A percentile compares a stretch with the other conserved stretches of the same genome.
Evolutionary conservation across 768 basidiomycete genomes (phyloP).

Genomic region (Tricholoma sp.): DNA sequence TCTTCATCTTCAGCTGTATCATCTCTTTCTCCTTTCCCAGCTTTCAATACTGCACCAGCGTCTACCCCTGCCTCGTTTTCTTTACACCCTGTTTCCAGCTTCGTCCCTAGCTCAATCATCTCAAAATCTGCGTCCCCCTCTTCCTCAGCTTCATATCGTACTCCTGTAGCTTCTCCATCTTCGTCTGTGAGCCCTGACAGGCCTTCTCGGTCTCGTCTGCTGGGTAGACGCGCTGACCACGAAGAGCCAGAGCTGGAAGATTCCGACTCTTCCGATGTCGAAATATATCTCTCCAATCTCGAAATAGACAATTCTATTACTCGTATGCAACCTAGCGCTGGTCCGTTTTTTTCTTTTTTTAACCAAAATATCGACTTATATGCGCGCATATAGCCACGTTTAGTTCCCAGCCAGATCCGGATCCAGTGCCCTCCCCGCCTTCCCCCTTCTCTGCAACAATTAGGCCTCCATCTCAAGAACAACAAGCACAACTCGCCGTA

Average conservation of each 20-base stretch:
- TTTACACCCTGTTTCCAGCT: not conserved
- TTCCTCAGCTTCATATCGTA: not conserved
- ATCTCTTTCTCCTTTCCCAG: not conserved
- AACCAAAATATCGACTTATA: not conserved
- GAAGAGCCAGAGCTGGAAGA: slow-evolving; percentile 12
- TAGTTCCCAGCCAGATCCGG: not conserved
- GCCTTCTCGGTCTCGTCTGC: not conserved
- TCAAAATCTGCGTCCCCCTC: slow-evolving; percentile 5
- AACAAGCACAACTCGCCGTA: not conserved
- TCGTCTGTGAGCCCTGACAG: slow-evolving; percentile 2
- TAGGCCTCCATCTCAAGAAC: not conserved
- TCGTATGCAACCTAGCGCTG: not conserved
- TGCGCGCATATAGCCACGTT: not conserved
- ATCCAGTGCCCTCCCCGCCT: not conserved
- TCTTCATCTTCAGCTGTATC: slow-evolving; percentile 1
- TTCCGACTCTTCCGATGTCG: slow-evolving; percentile 21
- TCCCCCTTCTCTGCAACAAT: not conserved
- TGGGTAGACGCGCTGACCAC: not conserved
- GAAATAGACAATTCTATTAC: slow-evolving; percentile 25
- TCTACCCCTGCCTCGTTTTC: not conserved
- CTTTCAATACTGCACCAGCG: not conserved
- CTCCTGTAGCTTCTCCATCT: slow-evolving; percentile 5
- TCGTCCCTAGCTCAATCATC: not conserved
- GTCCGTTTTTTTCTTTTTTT: not conserved
- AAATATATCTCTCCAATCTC: slow-evolving; percentile 31